Evolutionary conservation across 345 rosid species (phyloP), one percentile per base, ranked within the genome.

Genomic region (Pistacia atlantica): DNA sequence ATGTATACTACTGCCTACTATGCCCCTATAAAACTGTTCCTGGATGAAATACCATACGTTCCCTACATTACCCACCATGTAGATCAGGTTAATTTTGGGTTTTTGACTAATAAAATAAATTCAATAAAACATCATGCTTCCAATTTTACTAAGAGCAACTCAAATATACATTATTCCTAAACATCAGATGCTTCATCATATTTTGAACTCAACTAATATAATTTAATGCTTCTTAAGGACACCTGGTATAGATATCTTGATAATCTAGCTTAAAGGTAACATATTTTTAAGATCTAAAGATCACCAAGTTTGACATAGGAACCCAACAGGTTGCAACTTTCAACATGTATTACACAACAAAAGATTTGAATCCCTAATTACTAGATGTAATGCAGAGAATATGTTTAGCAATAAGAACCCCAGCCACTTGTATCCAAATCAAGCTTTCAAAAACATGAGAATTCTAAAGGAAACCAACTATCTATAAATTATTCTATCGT

Each of bases 401-500:
- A 42, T 42, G 9, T 42, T 42, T 42, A 42, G 46, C 8, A 42
- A 42, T 42, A 7, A 42, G 6, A 42, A 42, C n/a, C 45, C 69
- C 10, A 11, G 16, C 35, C 25, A 9, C 11, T 22, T 2, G 35
- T 46, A 67, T 42, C n/a, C 2, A 8, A 42, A 59, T 48, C 54
- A 59, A 42, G 65, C 42, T 59, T 72, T 14, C 56, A 71, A 60
- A 20, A 46, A 58, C 20, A 58, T 22, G 14, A 72, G 37, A 45
- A 22, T 59, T 55, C 17, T 6, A 71, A 56, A 51, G 12, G 2
- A 55, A 18, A 37, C 25, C 1, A 8, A 22, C 37, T 59, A 25
- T 25, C 52, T n/a, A n/a, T 10, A 4, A 5, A 5, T 11, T 10
- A 17, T 5, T 31, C 12, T 7, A 31, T 37, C 17, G 5, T 4